A percentile compares a stretch with the other conserved stretches of the same genome.
These are phyloP conservation scores for Thalassiosira mediterranea DNA, from an alignment of 352 stramenopile genomes.

Conservation along the genomic window DNA sequence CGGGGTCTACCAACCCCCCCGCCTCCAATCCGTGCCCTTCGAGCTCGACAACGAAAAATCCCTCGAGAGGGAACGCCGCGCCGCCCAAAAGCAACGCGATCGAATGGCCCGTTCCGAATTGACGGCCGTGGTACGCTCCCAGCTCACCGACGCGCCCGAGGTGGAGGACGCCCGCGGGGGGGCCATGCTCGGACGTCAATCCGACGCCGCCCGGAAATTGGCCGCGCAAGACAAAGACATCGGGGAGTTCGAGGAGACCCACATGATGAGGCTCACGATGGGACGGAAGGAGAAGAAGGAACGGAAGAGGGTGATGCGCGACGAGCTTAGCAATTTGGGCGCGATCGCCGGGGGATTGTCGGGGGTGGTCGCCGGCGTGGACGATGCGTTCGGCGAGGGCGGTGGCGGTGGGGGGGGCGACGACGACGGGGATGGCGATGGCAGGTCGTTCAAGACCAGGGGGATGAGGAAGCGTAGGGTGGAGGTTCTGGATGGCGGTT, in stretches of 20 bases:
- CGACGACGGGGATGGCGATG: not conserved
- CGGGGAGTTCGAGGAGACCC: slow-evolving; percentile 72
- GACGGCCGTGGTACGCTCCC: slow-evolving; percentile 61
- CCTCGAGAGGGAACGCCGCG: slow-evolving; percentile 40
- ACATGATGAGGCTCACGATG: slow-evolving; percentile 74
- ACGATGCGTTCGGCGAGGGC: slow-evolving; percentile 50
- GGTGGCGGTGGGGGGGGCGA: not conserved
- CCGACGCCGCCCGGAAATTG: slow-evolving; percentile 53
- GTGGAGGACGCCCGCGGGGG: slow-evolving; percentile 80
- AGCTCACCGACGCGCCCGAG: slow-evolving; percentile 77
- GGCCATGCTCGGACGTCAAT: slow-evolving; percentile 63
- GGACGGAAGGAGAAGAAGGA: slow-evolving; percentile 80
- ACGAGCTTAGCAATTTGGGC: slow-evolving; percentile 75
- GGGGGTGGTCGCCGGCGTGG: slow-evolving; percentile 61
- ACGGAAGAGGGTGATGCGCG: slow-evolving; percentile 64
- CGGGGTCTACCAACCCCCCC: slow-evolving; percentile 70
- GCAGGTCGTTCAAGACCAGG: slow-evolving; percentile 20
- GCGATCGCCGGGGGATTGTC: slow-evolving; percentile 70
- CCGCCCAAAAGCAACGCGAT: slow-evolving; percentile 40
- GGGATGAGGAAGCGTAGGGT: slow-evolving; percentile 36
- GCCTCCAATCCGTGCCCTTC: slow-evolving; percentile 76
- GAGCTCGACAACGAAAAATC: slow-evolving; percentile 55
- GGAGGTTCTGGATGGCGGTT: slow-evolving; percentile 6
- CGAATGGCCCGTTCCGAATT: slow-evolving; percentile 70
- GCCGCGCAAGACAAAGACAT: slow-evolving; percentile 64